Evolutionary conservation across 2,329 filamentous ascomycete genomes (phyloP).

Genomic region (Knufia fluminis): DNA sequence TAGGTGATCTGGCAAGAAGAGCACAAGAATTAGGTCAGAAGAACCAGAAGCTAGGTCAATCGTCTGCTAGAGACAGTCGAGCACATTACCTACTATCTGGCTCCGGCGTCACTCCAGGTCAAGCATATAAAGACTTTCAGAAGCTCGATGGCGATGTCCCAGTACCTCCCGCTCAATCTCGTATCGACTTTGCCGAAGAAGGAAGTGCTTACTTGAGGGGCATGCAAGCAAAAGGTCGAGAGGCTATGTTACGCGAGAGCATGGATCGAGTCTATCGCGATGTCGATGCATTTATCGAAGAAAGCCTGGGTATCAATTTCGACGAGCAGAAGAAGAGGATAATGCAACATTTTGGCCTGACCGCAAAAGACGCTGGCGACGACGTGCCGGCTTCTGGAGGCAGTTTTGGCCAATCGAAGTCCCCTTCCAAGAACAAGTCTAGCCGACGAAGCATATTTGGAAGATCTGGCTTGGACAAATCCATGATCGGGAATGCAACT

Average conservation of each 20-base stretch:
- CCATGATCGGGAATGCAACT: constrained; percentile 74
- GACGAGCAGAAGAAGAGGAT: constrained; percentile 86
- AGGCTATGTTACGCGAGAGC: constrained; percentile 87
- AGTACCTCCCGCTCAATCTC: not conserved
- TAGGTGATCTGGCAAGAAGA: constrained; percentile 72
- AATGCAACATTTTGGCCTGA: constrained; percentile 90
- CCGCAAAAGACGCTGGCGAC: constrained; percentile 41
- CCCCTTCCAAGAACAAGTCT: constrained; percentile 14
- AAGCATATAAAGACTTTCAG: constrained; percentile 77
- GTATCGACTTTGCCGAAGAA: constrained; percentile 16
- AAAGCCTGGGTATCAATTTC: constrained; percentile 93
- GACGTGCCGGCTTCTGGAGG: constrained; percentile 28
- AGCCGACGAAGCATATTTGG: constrained; percentile 52
- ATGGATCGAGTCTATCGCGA: constrained; percentile 79
- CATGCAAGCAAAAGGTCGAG: constrained; percentile 79
- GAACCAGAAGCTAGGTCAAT: constrained; percentile 37
- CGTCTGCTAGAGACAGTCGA: constrained; percentile 38
- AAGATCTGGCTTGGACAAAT: constrained; percentile 64
- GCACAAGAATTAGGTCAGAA: constrained; percentile 69
- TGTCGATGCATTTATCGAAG: constrained; percentile 88
- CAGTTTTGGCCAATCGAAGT: constrained; percentile 39
- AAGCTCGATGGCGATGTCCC: constrained; percentile 54
- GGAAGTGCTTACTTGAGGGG: constrained; percentile 59
- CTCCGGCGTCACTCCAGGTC: constrained; percentile 81
- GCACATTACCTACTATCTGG: constrained; percentile 86